Base-by-base conservation (phyloP, 2,329 filamentous ascomycete genomes). In the Chalaropsis thielavioides region DNA sequence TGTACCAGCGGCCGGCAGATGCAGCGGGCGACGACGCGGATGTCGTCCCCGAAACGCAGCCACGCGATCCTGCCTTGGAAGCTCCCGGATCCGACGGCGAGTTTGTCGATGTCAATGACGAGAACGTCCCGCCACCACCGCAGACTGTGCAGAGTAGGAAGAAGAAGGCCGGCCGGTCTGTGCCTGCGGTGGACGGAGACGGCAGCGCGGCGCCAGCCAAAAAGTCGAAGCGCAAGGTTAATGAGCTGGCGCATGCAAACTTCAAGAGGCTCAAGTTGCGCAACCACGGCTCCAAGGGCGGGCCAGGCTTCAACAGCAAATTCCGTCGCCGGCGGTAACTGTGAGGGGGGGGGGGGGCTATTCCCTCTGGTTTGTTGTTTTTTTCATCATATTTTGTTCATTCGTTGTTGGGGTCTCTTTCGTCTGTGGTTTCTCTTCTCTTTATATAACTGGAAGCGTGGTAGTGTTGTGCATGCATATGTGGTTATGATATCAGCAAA, bases 241-340 rank as follows among this genome's bases (percentile, higher is more conserved):
- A 82, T 70, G 83, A 83, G 68, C 73, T 83, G 69, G 84, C 84
- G 15, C 81, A 86, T 70, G 79, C 83, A 68, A 88, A 88, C 74
- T 88, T 87, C 73, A 83, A 83, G 72, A 75, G 82, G 64, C 72
- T 88, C 67, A 87, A 88, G 76, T 74, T 88, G 71, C 78, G 77
- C 69, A 86, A 85, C 69, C 75, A 77, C 2, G 84, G 83, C 2
- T 75, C 81, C n/a, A 87, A 86, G 72, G 84, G 83, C 1, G 83
- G 82, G 3, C 77, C 81, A 22, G 81, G 77, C 1, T 76, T 78
- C 70, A 80, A 80, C 66, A 84, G 82, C 72, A 78, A 78, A 63
- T 87, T 86, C 71, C 77, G 83, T 65, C 76, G 83, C 68, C 77
- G 78, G 70, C 69, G 75, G 44, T 76, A 69, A 73, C 22, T 54